These are phyloP conservation scores for Clonostachys rosea DNA, from an alignment of 2,329 filamentous ascomycete genomes.

Conservation along the genomic window DNA sequence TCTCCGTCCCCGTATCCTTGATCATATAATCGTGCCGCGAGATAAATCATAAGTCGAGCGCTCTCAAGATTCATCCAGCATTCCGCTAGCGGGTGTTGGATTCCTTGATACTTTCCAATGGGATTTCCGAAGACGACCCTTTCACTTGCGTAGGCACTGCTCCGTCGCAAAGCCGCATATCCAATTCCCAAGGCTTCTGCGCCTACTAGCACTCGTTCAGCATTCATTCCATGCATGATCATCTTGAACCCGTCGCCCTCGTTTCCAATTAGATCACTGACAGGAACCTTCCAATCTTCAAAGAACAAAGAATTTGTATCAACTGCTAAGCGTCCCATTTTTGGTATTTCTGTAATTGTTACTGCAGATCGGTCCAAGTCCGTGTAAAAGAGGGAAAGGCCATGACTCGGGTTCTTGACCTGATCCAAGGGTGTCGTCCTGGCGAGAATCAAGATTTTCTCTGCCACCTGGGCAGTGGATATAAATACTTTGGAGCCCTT, in stretches of 20 bases:
- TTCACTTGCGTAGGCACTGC: slow-evolving; percentile 62
- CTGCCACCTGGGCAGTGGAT: slow-evolving; percentile 74
- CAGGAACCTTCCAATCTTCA: slow-evolving; percentile 67
- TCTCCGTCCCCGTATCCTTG: slow-evolving; percentile 41
- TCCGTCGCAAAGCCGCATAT: slow-evolving; percentile 62
- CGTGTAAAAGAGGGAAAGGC: slow-evolving; percentile 76
- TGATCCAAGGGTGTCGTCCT: slow-evolving; percentile 68
- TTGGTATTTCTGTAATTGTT: slow-evolving; percentile 68
- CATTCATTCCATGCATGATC: slow-evolving; percentile 76
- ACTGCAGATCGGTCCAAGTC: slow-evolving; percentile 65
- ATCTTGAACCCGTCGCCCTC: slow-evolving; percentile 78
- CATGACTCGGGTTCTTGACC: slow-evolving; percentile 60
- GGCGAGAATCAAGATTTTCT: slow-evolving; percentile 77
- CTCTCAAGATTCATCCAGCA: slow-evolving; percentile 62
- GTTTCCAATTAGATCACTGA: slow-evolving; percentile 60
- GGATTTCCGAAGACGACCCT: slow-evolving; percentile 60
- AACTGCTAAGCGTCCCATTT: slow-evolving; percentile 79
- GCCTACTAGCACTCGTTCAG: slow-evolving; percentile 69
- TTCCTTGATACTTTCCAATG: slow-evolving; percentile 62
- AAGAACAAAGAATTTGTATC: slow-evolving; percentile 89
- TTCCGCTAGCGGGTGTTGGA: slow-evolving; percentile 61
- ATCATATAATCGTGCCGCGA: slow-evolving; percentile 60
- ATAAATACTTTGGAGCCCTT: slow-evolving; percentile 89
- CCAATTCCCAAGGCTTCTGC: slow-evolving; percentile 78
- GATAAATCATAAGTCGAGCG: slow-evolving; percentile 60